phyloP scores from a whole-genome alignment of 2,329 filamentous ascomycete genomes.

The Didymella exigua region DNA sequence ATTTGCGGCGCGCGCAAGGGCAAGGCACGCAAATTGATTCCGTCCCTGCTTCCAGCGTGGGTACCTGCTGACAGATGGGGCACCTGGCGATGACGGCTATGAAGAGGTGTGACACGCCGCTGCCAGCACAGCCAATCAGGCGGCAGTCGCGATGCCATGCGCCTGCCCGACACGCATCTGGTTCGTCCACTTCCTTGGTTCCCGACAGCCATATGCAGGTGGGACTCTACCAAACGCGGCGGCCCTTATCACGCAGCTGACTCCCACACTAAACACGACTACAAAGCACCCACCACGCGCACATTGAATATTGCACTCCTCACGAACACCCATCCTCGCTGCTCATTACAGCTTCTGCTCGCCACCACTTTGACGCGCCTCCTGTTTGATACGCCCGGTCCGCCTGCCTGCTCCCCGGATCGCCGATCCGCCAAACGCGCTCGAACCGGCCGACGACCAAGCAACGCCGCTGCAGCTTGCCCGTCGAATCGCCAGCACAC shows the following conservation, averaged over 20 bases:
- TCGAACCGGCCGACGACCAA: constrained; percentile 15
- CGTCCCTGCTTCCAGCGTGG: constrained; percentile 15
- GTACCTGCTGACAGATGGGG: constrained; percentile 18
- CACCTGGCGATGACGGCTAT: constrained; percentile 13
- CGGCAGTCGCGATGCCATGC: constrained; percentile 10
- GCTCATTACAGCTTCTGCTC: constrained; percentile 6
- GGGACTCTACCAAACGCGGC: constrained; percentile 8
- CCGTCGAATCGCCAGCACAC: constrained; percentile 22
- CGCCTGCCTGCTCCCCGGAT: constrained; percentile 17
- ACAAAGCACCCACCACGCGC: constrained; percentile 17
- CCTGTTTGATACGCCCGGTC: constrained; percentile 9
- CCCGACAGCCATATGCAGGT: constrained; percentile 9
- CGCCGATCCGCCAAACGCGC: constrained; percentile 35
- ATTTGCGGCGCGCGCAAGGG: constrained; percentile 15
- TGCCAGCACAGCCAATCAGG: constrained; percentile 6
- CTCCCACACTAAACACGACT: constrained; percentile 12
- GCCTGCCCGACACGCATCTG: constrained; percentile 15
- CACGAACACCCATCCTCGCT: constrained; percentile 4
- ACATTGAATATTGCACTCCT: constrained; percentile 16
- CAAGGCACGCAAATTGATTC: neutral
- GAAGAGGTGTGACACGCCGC: constrained; percentile 8
- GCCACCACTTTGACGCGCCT: constrained; percentile 13
- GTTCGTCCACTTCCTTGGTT: constrained; percentile 16
- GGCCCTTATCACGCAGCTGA: constrained; percentile 18
- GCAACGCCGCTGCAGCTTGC: constrained; percentile 39